These are phyloP conservation scores for Lentinula boryana DNA, from an alignment of 768 basidiomycete genomes.

Conservation along the genomic window DNA sequence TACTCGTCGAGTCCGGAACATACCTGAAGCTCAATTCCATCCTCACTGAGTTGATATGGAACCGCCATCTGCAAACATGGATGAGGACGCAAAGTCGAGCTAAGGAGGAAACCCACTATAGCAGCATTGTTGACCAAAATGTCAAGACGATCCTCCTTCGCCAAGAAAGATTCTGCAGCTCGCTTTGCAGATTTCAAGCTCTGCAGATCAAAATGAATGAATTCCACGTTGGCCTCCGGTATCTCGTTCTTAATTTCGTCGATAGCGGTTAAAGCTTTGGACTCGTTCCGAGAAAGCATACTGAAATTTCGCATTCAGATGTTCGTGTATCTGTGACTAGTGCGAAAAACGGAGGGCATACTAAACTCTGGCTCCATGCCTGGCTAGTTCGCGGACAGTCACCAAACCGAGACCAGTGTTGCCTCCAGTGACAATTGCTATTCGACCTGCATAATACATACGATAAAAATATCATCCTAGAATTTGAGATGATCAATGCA, in stretches of 20 bases:
- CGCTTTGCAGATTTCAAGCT: neutral
- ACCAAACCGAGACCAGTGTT: constrained; percentile 5
- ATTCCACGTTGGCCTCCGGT: neutral
- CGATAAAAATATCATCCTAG: too few relatives aligned
- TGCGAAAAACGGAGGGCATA: neutral
- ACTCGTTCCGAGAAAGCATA: neutral
- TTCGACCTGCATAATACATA: neutral
- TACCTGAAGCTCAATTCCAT: constrained; percentile 4
- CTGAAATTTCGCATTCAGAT: neutral
- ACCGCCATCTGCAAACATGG: neutral
- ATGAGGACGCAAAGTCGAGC: neutral
- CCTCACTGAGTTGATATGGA: neutral
- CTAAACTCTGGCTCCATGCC: constrained; percentile 6
- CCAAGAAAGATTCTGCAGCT: constrained; percentile 5
- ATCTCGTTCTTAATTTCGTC: neutral
- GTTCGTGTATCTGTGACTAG: neutral
- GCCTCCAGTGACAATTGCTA: constrained; percentile 7
- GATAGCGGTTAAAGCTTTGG: neutral
- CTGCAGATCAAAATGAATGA: constrained; percentile 5
- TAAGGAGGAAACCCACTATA: neutral
- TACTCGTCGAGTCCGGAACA: neutral
- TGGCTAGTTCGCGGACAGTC: constrained; percentile 4
- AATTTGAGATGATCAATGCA: too few relatives aligned
- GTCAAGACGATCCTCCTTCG: constrained; percentile 4
- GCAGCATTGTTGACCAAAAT: constrained; percentile 8